Base-by-base conservation (phyloP, 192 early-diverging fungal genomes). In the Borealophlyctis nickersoniae region DNA sequence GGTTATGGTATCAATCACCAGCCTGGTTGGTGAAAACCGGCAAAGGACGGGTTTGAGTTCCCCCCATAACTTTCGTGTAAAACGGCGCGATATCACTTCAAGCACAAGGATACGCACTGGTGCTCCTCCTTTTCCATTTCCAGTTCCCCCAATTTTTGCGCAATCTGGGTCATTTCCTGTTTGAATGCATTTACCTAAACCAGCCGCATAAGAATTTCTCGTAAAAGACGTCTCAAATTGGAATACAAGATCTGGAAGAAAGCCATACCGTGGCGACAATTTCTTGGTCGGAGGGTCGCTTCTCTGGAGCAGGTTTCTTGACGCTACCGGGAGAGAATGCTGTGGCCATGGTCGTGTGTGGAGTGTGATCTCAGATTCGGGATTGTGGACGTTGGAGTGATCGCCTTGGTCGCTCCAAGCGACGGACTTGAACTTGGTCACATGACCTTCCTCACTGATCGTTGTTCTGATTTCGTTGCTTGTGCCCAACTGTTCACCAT, bases 81-180 rank as follows among this genome's bases (percentile, higher is more conserved):
- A 14, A 9, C 9, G 36, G 22, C 14, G 35, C 67, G 30, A 60
- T 24, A 13, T 5, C 16, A 28, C 16, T 16, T 55, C 16, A 30
- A 55, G 24, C 53, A 2, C 36, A 0, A 73, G 22, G 0, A 34
- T 33, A 51, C 62, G 71, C 77, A 92, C 91, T 88, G 85, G 82
- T 98, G 94, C 74, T 98, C 96, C 67, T 94, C 94, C 24, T 87
- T 77, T 71, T 98, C 92, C 49, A 85, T 81, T 73, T 98, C 96
- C 27, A 98, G 79, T 71, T 98, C 95, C 23, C 92, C 93, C 60
- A 95, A 82, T 80, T 98, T 98, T 67, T 85, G 81, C 27, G 93
- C 92, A 30, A 98, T 77, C 24, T 78, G 77, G 61, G 90, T 87
- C 56, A 98, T 81, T 64, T 98, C 91, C 36, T 83, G 80, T 85